Conservation (phyloP, 1,284 basidiomycete genomes). For the Moesziomyces sp. region DNA sequence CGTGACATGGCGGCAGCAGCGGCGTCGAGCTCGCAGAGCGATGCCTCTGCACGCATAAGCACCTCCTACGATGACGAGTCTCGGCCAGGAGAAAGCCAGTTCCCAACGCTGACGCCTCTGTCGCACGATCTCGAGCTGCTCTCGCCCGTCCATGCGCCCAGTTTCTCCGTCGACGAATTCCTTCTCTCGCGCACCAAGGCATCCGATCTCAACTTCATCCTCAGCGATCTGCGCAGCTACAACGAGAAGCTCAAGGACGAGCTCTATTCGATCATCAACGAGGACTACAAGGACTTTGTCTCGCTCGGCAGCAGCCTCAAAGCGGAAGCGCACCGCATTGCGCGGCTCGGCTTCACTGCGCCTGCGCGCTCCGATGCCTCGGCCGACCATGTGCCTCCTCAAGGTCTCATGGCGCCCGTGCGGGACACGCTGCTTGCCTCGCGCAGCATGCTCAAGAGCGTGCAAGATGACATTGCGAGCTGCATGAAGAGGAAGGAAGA, state of each 20-base stretch:
- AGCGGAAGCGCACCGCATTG: constrained; percentile 41
- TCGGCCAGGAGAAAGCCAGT: constrained; percentile 8
- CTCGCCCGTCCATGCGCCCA: constrained; percentile 69
- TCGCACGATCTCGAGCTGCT: constrained; percentile 82
- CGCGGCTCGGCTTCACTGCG: constrained; percentile 32
- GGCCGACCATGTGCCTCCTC: background rate
- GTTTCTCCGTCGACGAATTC: constrained; percentile 86
- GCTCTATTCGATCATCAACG: constrained; percentile 92
- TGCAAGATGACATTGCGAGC: constrained; percentile 81
- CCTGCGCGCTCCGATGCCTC: background rate
- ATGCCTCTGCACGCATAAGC: constrained; percentile 8
- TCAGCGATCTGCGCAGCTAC: constrained; percentile 86
- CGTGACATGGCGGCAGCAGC: constrained; percentile 3
- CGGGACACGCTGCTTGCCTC: constrained; percentile 36
- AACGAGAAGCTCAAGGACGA: constrained; percentile 85
- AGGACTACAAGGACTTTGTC: constrained; percentile 97
- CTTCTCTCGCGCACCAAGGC: constrained; percentile 86
- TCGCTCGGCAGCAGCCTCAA: constrained; percentile 75
- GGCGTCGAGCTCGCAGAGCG: constrained; percentile 7
- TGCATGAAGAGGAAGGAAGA: constrained; percentile 83
- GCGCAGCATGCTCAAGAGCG: constrained; percentile 73
- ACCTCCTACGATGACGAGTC: constrained; percentile 1
- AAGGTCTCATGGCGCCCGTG: constrained; percentile 38
- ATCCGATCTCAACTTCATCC: constrained; percentile 82
- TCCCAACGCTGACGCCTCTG: constrained; percentile 81